phyloP scores from a whole-genome alignment of 2,329 filamentous ascomycete genomes.

The Cryoendolithus antarcticus region DNA sequence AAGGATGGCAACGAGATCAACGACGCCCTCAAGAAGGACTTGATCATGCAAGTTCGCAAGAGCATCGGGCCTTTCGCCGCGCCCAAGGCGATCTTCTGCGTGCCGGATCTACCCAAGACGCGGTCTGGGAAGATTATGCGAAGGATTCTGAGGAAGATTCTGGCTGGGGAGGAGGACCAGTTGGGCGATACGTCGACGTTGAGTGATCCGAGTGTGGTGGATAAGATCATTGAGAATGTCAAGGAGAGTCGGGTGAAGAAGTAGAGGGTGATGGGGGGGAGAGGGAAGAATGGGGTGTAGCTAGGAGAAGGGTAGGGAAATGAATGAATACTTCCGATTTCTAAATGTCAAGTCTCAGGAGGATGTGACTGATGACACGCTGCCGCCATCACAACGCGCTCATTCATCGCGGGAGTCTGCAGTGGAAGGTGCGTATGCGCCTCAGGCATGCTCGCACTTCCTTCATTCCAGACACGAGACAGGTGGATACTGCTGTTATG shows the following conservation, averaged over 20 bases:
- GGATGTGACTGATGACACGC: too few species aligned
- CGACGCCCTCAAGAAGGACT: conserved; percentile 81
- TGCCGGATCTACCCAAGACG: conserved; percentile 93
- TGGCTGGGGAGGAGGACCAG: conserved; percentile 94
- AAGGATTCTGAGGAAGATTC: conserved; percentile 89
- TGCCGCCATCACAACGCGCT: too few species aligned
- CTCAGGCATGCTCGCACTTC: too few species aligned
- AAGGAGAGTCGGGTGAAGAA: conserved; percentile 43
- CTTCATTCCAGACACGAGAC: too few species aligned
- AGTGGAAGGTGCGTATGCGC: too few species aligned
- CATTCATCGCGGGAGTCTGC: too few species aligned
- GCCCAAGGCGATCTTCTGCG: conserved; percentile 82
- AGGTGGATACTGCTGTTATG: too few species aligned
- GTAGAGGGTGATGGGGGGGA: conserved; percentile 11
- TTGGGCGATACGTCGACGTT: conserved; percentile 89
- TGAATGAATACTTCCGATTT: too few species aligned
- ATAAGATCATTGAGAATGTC: conserved; percentile 76
- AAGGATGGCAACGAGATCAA: conserved; percentile 68
- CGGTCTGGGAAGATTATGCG: conserved; percentile 98
- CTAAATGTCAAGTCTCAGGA: too few species aligned
- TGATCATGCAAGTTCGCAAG: conserved; percentile 89
- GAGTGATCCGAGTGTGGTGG: conserved; percentile 78
- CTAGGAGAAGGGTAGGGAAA: too few species aligned
- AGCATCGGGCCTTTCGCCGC: conserved; percentile 96
- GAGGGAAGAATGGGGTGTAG: not conserved